Conservation (phyloP, 1,284 basidiomycete genomes). For the Gomphus bonarii region DNA sequence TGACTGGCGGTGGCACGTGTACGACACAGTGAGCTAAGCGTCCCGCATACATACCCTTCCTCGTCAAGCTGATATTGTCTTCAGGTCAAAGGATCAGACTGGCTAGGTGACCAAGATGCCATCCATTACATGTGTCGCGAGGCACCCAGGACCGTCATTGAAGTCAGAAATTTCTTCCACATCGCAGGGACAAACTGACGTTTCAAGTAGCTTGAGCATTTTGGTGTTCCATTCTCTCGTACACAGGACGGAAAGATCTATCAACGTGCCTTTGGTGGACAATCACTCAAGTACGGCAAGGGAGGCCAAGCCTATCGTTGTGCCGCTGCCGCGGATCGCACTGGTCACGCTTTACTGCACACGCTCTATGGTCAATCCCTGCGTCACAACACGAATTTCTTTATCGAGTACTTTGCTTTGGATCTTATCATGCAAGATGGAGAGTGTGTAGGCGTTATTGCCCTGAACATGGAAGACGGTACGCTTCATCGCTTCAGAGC, state of each 20-base stretch:
- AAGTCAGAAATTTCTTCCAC: conserved; percentile 36
- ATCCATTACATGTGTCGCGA: conserved; percentile 99
- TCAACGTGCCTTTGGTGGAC: conserved; percentile 98
- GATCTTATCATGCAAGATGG: conserved; percentile 99
- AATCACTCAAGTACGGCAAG: conserved; percentile 95
- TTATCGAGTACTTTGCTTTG: conserved; percentile 99
- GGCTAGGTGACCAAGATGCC: conserved; percentile 99
- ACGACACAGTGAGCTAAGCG: conserved; percentile 72
- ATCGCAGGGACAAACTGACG: neutral
- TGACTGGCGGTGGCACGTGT: conserved; percentile 99
- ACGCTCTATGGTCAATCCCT: conserved; percentile 99
- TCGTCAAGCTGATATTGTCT: conserved; percentile 8
- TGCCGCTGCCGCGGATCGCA: conserved; percentile 97
- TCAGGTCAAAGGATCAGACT: conserved; percentile 97
- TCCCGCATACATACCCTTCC: neutral
- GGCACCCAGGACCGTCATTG: conserved; percentile 88
- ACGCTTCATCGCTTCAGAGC: conserved; percentile 97
- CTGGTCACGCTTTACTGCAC: conserved; percentile 97
- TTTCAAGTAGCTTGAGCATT: conserved; percentile 82
- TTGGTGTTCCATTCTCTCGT: conserved; percentile 96
- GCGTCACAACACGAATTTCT: conserved; percentile 99
- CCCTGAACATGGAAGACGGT: conserved; percentile 99
- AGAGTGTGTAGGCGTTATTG: conserved; percentile 98
- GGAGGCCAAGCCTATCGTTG: conserved; percentile 99
- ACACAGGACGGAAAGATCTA: conserved; percentile 99